Conservation (phyloP, 495 filamentous ascomycete genomes). For the Echria macrotheca region DNA sequence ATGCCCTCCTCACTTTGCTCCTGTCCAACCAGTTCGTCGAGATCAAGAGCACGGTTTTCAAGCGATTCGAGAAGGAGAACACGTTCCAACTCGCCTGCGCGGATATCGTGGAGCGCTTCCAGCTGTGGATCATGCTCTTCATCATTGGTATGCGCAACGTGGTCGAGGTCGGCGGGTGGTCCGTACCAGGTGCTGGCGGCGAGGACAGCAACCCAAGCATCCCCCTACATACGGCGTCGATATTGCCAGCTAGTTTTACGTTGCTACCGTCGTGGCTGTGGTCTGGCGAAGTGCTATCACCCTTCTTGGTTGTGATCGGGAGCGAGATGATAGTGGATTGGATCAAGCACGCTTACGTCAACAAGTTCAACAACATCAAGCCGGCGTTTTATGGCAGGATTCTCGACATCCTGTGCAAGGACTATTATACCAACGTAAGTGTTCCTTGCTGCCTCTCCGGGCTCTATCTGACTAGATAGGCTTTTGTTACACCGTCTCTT, state of each 20-base stretch:
- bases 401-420: slow-evolving; percentile 87
- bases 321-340: slow-evolving; percentile 97
- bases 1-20: slow-evolving; percentile 84
- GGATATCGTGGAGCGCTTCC: slow-evolving; percentile 95
- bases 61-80: slow-evolving; percentile 96
- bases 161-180: slow-evolving; percentile 78
- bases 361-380: slow-evolving; percentile 95
- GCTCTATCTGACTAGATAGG: too few species aligned
- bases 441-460: background rate
- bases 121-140: slow-evolving; percentile 92
- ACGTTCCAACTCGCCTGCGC: slow-evolving; percentile 94
- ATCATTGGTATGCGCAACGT: slow-evolving; percentile 96
- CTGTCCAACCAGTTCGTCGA: slow-evolving; percentile 97
- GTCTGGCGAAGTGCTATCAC: slow-evolving; percentile 80
- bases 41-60: slow-evolving; percentile 96
- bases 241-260: slow-evolving; percentile 81
- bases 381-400: slow-evolving; percentile 84
- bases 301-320: slow-evolving; percentile 86
- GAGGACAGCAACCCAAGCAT: slow-evolving; percentile 43
- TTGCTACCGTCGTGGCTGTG: slow-evolving; percentile 72
- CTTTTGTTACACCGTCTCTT: slow-evolving; percentile 77
- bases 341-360: slow-evolving; percentile 96
- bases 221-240: slow-evolving; percentile 49
- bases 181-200: slow-evolving; percentile 41
- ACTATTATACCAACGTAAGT: slow-evolving; percentile 89